Conservation (phyloP, 2,329 filamentous ascomycete species). For the Calonectria leucothoes region DNA sequence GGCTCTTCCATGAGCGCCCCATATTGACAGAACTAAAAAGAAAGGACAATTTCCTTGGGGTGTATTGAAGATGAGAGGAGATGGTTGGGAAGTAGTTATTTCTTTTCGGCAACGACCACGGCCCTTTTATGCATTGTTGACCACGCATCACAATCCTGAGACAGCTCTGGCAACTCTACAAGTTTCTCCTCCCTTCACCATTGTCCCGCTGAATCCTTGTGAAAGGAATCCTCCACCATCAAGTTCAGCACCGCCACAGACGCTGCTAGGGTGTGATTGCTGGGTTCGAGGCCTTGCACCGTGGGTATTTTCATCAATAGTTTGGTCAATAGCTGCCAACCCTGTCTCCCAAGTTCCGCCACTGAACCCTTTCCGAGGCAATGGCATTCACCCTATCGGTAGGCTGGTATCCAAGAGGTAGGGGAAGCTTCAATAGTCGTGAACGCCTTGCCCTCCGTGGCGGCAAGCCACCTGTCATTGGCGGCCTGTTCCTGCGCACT, state of each 20-base stretch:
- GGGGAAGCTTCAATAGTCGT: not conserved
- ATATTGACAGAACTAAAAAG: not conserved
- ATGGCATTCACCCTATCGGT: not conserved
- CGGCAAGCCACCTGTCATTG: not conserved
- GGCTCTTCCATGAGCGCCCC: not conserved
- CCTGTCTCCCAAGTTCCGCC: not conserved
- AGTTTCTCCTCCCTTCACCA: not conserved
- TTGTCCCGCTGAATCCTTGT: not conserved
- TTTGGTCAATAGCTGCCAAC: not conserved
- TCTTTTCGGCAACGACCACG: not conserved
- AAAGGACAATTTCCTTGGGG: too few relatives aligned
- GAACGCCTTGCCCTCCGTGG: not conserved
- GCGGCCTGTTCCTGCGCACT: not conserved
- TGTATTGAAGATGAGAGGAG: not conserved
- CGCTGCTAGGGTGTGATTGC: not conserved
- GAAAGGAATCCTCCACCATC: not conserved
- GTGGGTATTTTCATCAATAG: not conserved
- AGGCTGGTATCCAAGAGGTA: not conserved
- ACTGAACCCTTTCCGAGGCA: not conserved
- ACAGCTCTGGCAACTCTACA: not conserved
- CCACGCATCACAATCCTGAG: not conserved
- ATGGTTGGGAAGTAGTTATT: not conserved
- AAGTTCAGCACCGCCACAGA: not conserved
- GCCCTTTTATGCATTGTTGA: not conserved
- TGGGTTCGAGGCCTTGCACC: not conserved